Evolutionary conservation across 768 basidiomycete species (phyloP), one percentile per base, ranked within the genome.

Genomic region (Tulasnella sp.): DNA sequence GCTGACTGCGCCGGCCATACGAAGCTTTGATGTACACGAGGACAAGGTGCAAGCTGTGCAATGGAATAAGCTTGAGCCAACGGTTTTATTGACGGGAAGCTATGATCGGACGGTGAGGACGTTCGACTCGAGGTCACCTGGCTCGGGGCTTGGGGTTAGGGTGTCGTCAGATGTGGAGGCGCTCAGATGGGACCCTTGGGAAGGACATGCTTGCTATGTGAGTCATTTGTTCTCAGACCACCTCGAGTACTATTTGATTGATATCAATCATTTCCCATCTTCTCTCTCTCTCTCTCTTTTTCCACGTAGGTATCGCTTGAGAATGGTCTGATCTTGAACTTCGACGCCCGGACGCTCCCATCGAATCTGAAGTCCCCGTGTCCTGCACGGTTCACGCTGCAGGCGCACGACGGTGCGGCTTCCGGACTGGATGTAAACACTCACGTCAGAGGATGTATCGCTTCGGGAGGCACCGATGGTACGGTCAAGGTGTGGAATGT

Each of bases 41-140:
- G 92, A 96, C 71, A 97, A 94, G 74, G 89, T 99, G 22, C 93
- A 97, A 72, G 83, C 88, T 2, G 91, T 99, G 7, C 86, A 92
- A 66, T 99, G 96, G 96, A 96, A 96, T 69, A 78, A 81, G 30
- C 77, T 78, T 55, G 86, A 96, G 63, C 88, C 93, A 19, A 87
- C 85, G 8, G 90, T 96, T 25, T 73, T 99, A 38, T 74, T 99
- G 57, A 93, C 90, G 9, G 96, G 94, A 21, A 87, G 90, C 61
- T 97, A 90, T 67, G 96, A 97, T 73, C 82, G 92, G 38, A 93
- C 89, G 0, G 91, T 98, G n/a, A 77, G 90, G 60, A 86, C 88
- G 25, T 97, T 96, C 70, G 96, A 99, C 71, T 84, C 88, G 15
- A 75, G 94, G 51, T 81, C 92, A 1, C 87, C 88, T 0, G 83